phyloP scores from a whole-genome alignment of 2,329 filamentous ascomycete genomes.

The Talaromyces pinophilus region DNA sequence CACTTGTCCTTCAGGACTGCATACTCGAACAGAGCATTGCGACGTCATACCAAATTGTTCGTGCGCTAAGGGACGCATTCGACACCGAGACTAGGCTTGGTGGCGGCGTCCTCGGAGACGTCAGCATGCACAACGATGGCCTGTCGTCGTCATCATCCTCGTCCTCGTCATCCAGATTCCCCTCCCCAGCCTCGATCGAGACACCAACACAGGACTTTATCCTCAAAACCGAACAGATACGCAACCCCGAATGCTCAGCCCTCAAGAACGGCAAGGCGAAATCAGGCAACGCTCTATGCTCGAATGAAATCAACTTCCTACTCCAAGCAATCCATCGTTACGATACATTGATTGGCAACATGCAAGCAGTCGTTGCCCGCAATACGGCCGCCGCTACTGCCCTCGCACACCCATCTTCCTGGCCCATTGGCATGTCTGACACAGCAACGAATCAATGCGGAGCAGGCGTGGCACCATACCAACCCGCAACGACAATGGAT shows the following conservation, averaged over 20 bases:
- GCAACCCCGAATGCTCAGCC: not conserved
- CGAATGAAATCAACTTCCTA: conserved; percentile 2
- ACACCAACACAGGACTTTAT: not conserved
- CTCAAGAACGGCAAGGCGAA: not conserved
- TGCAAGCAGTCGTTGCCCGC: conserved; percentile 7
- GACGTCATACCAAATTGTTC: conserved; percentile 12
- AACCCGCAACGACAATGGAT: conserved; percentile 6
- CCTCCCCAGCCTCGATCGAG: conserved; percentile 1
- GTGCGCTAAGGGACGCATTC: conserved; percentile 8
- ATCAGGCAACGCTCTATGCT: not conserved
- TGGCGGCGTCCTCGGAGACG: not conserved
- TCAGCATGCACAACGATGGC: conserved; percentile 2
- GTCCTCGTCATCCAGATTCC: not conserved
- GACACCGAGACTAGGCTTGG: not conserved
- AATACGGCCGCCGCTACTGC: conserved; percentile 3
- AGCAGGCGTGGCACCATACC: not conserved
- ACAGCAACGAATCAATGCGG: not conserved
- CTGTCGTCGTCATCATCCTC: conserved; percentile 1
- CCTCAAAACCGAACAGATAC: not conserved
- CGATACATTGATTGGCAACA: conserved; percentile 11
- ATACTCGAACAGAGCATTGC: conserved; percentile 14
- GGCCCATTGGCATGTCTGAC: conserved; percentile 6
- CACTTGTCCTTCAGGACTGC: conserved; percentile 15
- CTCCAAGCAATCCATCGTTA: conserved; percentile 11
- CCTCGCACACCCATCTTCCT: conserved; percentile 1